Evolutionary conservation across 495 filamentous ascomycete species (phyloP), one percentile per base, ranked within the genome.

Genomic region (Lasiosphaeriaceae sp.): DNA sequence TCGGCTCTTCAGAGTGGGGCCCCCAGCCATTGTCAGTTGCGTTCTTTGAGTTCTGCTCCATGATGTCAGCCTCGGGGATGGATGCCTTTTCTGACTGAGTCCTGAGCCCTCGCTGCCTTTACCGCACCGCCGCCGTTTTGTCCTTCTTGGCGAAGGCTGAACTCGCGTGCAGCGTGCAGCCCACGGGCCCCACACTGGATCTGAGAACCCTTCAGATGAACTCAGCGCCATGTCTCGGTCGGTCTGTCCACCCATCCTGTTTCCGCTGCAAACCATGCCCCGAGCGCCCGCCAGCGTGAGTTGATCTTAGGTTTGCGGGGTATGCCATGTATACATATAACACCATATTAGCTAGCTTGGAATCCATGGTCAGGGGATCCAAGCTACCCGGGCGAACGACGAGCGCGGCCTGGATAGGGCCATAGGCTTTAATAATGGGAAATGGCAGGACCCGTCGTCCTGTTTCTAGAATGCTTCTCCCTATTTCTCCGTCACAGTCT

Each of bases 401-500:
- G 31, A 9, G n/a, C 23, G 23, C 35, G 50, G 49, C 19, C 49
- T 29, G 49, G 11, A 39, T 37, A 37, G n/a, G n/a, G n/a, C 26
- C 26, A 31, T 4, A 31, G 49, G 17, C 24, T 52, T 60, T 57
- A 55, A 64, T 62, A 59, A 47, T 57, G 50, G 41, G 17, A 54
- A 57, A 57, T 60, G 51, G 34, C 11, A 56, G 51, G 55, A 59
- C 35, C 35, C 50, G 31, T 22, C 16, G 1, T 29, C 39, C 41
- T 58, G 14, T 52, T 70, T 70, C 67, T 65, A 66, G 65, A 68
- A 70, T 62, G 58, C 44, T 61, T 66, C 55, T 55, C 14, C 59
- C 43, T 35, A 45, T 57, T 61, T 57, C 26, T 56, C 50, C 39
- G 61, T 20, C 49, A 45, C 41, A n/a, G 22, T 41, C 26, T 19